Evolutionary conservation across 805 yeast species (phyloP).

Genomic region (Yamadazyma insecticola): DNA sequence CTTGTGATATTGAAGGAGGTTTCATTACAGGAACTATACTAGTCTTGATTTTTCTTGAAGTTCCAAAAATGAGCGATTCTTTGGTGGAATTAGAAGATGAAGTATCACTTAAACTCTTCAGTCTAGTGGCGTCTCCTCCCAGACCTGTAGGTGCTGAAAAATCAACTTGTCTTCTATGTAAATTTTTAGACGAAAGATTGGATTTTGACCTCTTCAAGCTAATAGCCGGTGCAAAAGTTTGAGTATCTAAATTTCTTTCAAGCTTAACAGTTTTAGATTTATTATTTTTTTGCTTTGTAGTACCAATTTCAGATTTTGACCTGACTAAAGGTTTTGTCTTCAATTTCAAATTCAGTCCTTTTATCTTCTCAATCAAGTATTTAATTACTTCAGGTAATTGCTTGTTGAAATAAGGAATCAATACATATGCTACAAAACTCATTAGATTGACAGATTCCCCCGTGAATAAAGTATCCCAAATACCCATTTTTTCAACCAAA

Average conservation of each 20-base stretch:
- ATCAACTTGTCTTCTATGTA: constrained; percentile 39
- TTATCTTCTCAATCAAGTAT: constrained; percentile 43
- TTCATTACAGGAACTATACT: constrained; percentile 1
- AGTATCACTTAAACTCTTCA: constrained; percentile 9
- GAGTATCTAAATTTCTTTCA: constrained; percentile 10
- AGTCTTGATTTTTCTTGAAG: constrained; percentile 16
- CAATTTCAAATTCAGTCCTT: constrained; percentile 39
- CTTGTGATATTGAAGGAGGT: constrained; percentile 13
- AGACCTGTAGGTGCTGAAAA: constrained; percentile 23
- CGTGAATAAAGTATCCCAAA: constrained; percentile 45
- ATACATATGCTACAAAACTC: constrained; percentile 48
- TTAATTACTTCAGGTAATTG: constrained; percentile 44
- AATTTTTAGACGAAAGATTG: constrained; percentile 31
- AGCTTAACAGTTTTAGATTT: constrained; percentile 1
- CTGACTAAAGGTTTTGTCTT: constrained; percentile 1
- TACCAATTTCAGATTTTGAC: constrained; percentile 6
- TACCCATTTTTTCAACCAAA: constrained; percentile 48
- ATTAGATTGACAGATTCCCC: constrained; percentile 23
- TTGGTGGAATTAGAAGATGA: constrained; percentile 1
- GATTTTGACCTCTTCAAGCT: constrained; percentile 38
- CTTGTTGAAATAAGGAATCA: constrained; percentile 50
- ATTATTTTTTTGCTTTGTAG: constrained; percentile 2
- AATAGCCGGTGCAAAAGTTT: constrained; percentile 27
- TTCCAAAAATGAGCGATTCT: constrained; percentile 2
- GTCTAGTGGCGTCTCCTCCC: constrained; percentile 4